A percentile compares a stretch with the other conserved stretches of the same genome.
phyloP scores from a whole-genome alignment of 2,329 filamentous ascomycete genomes.

The Coniochaeta sp. region DNA sequence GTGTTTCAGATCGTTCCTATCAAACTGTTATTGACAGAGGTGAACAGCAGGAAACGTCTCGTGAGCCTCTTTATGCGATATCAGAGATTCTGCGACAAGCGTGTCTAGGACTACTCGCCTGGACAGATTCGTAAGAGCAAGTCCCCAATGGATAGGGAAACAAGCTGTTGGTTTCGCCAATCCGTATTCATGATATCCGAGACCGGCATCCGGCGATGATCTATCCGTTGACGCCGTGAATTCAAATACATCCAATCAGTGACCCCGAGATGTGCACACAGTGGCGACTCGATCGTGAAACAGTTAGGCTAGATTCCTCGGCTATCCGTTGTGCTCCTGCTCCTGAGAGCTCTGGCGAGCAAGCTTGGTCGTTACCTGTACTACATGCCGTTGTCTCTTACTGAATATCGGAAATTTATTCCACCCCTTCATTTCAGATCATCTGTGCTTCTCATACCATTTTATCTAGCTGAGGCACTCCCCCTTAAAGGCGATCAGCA shows the following conservation, averaged over 20 bases:
- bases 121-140: too few species aligned
- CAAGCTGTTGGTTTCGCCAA: too few species aligned
- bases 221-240: too few species aligned
- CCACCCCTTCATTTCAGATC: neutral
- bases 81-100: too few species aligned
- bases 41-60: neutral
- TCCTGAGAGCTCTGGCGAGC: neutral
- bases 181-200: neutral
- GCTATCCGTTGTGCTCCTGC: neutral
- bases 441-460: neutral
- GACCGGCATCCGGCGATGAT: too few species aligned
- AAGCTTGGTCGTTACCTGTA: neutral
- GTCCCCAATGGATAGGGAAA: too few species aligned
- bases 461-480: neutral
- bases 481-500: constrained; percentile 12
- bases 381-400: neutral
- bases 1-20: neutral
- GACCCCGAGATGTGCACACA: neutral
- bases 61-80: neutral
- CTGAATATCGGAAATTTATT: constrained; percentile 4
- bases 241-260: too few species aligned
- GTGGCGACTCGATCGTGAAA: neutral
- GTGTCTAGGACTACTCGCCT: too few species aligned
- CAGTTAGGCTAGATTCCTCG: neutral
- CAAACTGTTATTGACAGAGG: neutral